These are phyloP conservation scores for Cercospora sp. DNA, from an alignment of 2,329 filamentous ascomycete species.

Conservation along the genomic window DNA sequence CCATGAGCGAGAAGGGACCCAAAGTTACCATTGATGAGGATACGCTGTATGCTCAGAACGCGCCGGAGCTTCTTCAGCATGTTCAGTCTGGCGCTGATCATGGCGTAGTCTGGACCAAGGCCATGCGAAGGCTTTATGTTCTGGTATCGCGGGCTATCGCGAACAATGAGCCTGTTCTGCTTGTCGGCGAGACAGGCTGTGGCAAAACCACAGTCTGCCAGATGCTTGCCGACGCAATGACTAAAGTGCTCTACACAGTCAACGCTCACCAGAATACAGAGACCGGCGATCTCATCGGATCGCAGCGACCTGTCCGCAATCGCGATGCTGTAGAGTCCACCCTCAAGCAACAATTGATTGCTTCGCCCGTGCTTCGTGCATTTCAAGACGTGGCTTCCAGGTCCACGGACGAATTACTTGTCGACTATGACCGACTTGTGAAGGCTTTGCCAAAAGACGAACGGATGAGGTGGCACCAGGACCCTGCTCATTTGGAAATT, in stretches of 20 bases:
- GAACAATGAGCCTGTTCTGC: constrained; percentile 88
- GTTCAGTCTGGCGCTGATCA: constrained; percentile 51
- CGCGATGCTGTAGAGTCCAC: constrained; percentile 68
- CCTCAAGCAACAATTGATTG: constrained; percentile 62
- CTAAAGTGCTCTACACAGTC: constrained; percentile 78
- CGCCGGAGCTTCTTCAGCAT: constrained; percentile 42
- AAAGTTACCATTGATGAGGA: constrained; percentile 74
- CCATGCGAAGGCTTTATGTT: constrained; percentile 88
- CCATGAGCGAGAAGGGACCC: constrained; percentile 64
- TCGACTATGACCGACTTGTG: constrained; percentile 53
- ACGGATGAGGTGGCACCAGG: constrained; percentile 19
- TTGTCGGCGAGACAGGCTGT: constrained; percentile 95
- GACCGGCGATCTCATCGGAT: constrained; percentile 94
- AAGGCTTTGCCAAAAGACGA: constrained; percentile 43
- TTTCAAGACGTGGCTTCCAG: constrained; percentile 26
- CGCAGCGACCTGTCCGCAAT: constrained; percentile 88
- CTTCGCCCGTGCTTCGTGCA: constrained; percentile 34
- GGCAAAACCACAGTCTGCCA: constrained; percentile 98
- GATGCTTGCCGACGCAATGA: constrained; percentile 77
- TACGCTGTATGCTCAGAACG: constrained; percentile 63
- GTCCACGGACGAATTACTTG: constrained; percentile 58
- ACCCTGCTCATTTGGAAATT: constrained; percentile 39
- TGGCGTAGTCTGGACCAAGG: constrained; percentile 87
- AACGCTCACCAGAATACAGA: constrained; percentile 99
- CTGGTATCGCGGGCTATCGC: constrained; percentile 82